Conservation (phyloP, 225 moss, liverwort and hornwort genomes). For the Sphagnum tenellum region DNA sequence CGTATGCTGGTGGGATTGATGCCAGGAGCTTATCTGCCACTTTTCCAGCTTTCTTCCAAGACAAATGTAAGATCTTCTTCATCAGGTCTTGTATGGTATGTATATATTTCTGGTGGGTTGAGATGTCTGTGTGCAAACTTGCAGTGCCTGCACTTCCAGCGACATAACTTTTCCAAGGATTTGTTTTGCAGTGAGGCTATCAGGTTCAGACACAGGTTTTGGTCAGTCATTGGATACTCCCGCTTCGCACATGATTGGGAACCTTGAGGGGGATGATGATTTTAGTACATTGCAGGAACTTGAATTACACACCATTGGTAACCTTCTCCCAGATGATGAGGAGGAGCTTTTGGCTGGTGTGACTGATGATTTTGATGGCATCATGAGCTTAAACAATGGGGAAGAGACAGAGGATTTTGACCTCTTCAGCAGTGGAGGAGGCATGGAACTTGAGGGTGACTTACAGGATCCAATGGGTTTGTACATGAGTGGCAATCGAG, state of each 20-base stretch:
- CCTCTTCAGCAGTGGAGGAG: slow-evolving; percentile 90
- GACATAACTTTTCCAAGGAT: too few species aligned
- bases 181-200: slow-evolving; percentile 60
- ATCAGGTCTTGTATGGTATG: too few species aligned
- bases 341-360: slow-evolving; percentile 90
- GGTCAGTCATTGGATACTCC: slow-evolving; percentile 77
- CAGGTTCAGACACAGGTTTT: slow-evolving; percentile 56
- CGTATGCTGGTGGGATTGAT: slow-evolving; percentile 50
- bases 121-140: too few species aligned
- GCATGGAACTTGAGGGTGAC: slow-evolving; percentile 94
- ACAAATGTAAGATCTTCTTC: slow-evolving; percentile 40
- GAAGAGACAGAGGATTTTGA: slow-evolving; percentile 91
- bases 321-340: slow-evolving; percentile 95
- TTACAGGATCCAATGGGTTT: slow-evolving; percentile 72
- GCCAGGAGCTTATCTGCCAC: slow-evolving; percentile 73
- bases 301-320: slow-evolving; percentile 92
- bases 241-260: slow-evolving; percentile 65
- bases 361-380: slow-evolving; percentile 68
- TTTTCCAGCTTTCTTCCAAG: slow-evolving; percentile 72
- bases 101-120: too few species aligned
- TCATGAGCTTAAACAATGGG: slow-evolving; percentile 9
- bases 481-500: slow-evolving; percentile 78
- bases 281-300: slow-evolving; percentile 89
- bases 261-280: slow-evolving; percentile 79
- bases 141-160: too few species aligned